Evolutionary conservation across 441 rosid species (phyloP), one percentile per base, ranked within the genome.

Genomic region (Kokia cookei): DNA sequence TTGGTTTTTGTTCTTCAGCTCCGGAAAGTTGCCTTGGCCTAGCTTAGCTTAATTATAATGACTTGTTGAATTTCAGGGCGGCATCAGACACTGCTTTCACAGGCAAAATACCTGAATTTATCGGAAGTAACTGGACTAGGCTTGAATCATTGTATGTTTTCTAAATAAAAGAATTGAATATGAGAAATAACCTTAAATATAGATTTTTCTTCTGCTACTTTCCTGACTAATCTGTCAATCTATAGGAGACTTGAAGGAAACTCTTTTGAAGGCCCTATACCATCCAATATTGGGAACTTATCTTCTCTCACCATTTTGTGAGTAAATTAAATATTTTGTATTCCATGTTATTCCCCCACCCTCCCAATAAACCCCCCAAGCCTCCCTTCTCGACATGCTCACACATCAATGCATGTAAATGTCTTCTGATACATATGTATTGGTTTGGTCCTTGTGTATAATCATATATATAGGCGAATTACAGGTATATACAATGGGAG

Each of bases 211-310:
- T 24, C 19, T 27, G 5, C 22, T 27, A 55, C 7, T 27, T 15
- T 27, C 8, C 10, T 35, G 13, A 69, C 32, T 37, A n/a, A n/a
- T n/a, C 60, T 69, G 27, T 32, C 61, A 69, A 69, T 8, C 60
- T 78, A 76, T 78, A 93, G 97, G 88, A 74, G 89, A 78, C 62
- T 91, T 69, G 77, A 88, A 76, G 97, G 97, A 24, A 93, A 87
- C 77, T 80, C 86, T 75, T 86, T 88, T 29, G 81, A 77, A 58
- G 93, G 97, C 29, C 82, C 96, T 17, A 76, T 93, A 73, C 94
- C 97, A 37, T 82, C 88, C 2, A 59, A 82, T 40, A 80, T 93
- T 61, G 82, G 84, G 3, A 88, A 82, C 37, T 80, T 93, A 67
- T 73, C 75, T 67, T 78, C 90, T 5, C 12, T 93, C 75, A 80